Evolutionary conservation across 805 yeast genomes (phyloP), one percentile per base, ranked within the genome.

Genomic region (Kuraishia capsulata): DNA sequence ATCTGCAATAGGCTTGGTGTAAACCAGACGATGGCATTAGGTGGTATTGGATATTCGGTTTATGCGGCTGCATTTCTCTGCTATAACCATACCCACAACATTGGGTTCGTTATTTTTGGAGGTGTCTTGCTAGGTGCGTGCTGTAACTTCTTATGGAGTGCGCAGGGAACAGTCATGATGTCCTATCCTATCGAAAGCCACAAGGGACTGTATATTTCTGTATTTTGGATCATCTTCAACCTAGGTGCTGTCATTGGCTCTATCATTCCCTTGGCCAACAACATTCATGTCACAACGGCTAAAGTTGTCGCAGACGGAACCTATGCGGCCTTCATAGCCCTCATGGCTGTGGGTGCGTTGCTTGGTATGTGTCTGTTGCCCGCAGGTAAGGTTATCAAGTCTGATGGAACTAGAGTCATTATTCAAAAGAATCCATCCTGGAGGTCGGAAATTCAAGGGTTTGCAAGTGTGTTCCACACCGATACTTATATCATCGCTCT

Each of bases 191-290:
- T 71, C 16, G 81, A 76, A 55, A 48, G 56, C 28, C 56, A 44
- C 13, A 76, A 76, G 57, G 81, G 77, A 33, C 55, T 55, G 26
- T 76, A 69, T 36, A 64, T 76, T 36, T 69, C 71, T 64, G 55
- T 68, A 16, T 76, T 75, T 52, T 76, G 81, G 81, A 62, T 71
- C 44, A 73, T 76, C 39, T 76, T 76, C 62, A 74, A 75, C 56
- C 55, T 73, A 43, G 81, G 81, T 52, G 76, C 76, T 10, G 81
- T 76, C 40, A 71, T 76, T 45, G 81, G 81, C 33, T 58, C 73
- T 11, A 57, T 72, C 34, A 67, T 76, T 45, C 79, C 81, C n/a
- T 65, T 76, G 50, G 76, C 67, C 32, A 65, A 71, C 49, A 73
- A 71, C 47, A 53, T 74, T 47, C 31, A 28, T 13, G 59, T 60